A percentile compares a stretch with the other conserved stretches of the same genome.
These are phyloP conservation scores for Penicillium crystallinum DNA, from an alignment of 495 filamentous ascomycete genomes.

Conservation along the genomic window DNA sequence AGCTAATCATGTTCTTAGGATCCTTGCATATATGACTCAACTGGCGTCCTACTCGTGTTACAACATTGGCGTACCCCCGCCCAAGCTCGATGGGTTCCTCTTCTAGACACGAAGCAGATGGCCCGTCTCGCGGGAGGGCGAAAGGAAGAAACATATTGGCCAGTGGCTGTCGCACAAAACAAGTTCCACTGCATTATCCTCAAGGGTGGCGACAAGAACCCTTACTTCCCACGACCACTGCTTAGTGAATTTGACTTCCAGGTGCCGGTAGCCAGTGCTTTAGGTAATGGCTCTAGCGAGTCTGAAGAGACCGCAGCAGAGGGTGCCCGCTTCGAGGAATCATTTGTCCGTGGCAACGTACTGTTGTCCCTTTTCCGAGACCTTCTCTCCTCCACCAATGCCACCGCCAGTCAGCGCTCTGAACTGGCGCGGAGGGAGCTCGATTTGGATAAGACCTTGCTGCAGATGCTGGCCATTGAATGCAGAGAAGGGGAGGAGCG, in stretches of 20 bases:
- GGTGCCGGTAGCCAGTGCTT: slow-evolving; percentile 63
- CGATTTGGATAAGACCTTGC: slow-evolving; percentile 77
- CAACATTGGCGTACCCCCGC: slow-evolving; percentile 84
- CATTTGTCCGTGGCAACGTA: slow-evolving; percentile 69
- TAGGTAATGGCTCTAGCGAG: slow-evolving; percentile 32
- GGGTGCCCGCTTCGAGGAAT: slow-evolving; percentile 59
- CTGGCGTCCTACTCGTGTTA: slow-evolving; percentile 78
- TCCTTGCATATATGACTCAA: slow-evolving; percentile 89
- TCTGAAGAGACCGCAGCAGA: slow-evolving; percentile 36
- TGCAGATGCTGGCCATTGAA: slow-evolving; percentile 86
- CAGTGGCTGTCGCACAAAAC: slow-evolving; percentile 83
- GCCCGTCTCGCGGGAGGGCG: slow-evolving; percentile 74
- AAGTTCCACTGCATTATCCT: slow-evolving; percentile 99
- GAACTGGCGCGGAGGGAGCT: slow-evolving; percentile 65
- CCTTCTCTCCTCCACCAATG: slow-evolving; percentile 54
- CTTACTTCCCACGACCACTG: slow-evolving; percentile 89
- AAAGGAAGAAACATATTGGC: slow-evolving; percentile 90
- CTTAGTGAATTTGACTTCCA: slow-evolving; percentile 92
- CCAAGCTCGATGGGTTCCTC: slow-evolving; percentile 84
- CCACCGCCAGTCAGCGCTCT: slow-evolving; percentile 56
- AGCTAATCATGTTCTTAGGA: slow-evolving; percentile 49
- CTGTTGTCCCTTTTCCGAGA: slow-evolving; percentile 68
- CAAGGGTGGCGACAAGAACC: slow-evolving; percentile 88
- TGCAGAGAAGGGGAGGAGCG: slow-evolving; percentile 87
- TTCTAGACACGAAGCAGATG: slow-evolving; percentile 81